A percentile compares a stretch with the other conserved stretches of the same genome.
Conservation (phyloP, 352 stramenopile species). For the Globisporangium irregulare region DNA sequence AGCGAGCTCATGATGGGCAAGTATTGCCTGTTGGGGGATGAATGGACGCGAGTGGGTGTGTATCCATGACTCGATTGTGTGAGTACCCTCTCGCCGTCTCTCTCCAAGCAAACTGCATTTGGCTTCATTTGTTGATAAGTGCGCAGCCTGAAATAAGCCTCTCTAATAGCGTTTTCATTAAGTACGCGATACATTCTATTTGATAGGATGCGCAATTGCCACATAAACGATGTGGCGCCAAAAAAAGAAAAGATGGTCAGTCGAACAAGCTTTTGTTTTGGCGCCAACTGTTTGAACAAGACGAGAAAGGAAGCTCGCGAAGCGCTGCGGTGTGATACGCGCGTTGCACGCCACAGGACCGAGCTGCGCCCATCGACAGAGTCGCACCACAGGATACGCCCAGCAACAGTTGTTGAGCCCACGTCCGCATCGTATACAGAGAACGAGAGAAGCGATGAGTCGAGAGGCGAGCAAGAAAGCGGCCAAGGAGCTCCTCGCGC, state of each 20-base stretch:
- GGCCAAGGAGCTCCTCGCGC: slow-evolving; percentile 75
- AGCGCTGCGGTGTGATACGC: not conserved
- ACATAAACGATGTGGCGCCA: not conserved
- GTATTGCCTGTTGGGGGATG: not conserved
- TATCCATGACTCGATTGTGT: not conserved
- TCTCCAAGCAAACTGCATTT: not conserved
- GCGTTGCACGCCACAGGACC: not conserved
- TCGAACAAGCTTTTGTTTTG: no score
- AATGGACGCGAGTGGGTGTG: not conserved
- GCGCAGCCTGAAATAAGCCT: not conserved
- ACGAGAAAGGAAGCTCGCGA: not conserved
- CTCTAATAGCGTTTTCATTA: not conserved
- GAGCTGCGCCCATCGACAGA: not conserved
- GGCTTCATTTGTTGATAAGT: not conserved
- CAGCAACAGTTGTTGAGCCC: not conserved
- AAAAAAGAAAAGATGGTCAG: not conserved
- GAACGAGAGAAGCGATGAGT: slow-evolving; percentile 21
- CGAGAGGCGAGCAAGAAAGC: slow-evolving; percentile 53
- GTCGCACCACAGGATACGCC: not conserved
- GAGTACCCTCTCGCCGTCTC: not conserved
- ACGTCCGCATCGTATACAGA: not conserved
- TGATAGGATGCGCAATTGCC: not conserved
- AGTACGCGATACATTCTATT: not conserved
- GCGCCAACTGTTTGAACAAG: no score
- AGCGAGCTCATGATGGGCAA: no score